These are phyloP conservation scores for Fusarium citri DNA, from an alignment of 2,329 filamentous ascomycete genomes.

Conservation along the genomic window DNA sequence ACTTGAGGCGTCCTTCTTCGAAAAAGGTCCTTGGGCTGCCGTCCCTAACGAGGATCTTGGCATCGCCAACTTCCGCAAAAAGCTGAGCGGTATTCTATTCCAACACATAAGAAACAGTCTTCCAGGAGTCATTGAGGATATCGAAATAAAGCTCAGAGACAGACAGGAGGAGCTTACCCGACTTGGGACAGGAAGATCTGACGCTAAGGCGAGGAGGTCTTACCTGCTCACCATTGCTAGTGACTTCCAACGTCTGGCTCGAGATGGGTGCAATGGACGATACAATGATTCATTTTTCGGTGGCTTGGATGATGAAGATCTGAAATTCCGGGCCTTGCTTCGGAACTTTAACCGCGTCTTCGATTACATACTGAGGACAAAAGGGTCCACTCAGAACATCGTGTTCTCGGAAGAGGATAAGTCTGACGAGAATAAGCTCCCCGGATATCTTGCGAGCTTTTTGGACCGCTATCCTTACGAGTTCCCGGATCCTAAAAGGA, in stretches of 20 bases:
- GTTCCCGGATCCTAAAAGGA: constrained; percentile 43
- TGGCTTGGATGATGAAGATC: constrained; percentile 11
- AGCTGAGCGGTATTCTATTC: not conserved
- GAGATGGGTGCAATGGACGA: constrained; percentile 46
- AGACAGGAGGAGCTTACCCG: constrained; percentile 10
- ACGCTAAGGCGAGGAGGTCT: constrained; percentile 43
- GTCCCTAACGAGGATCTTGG: constrained; percentile 17
- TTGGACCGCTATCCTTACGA: constrained; percentile 45
- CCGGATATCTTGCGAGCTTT: constrained; percentile 48
- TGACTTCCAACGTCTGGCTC: constrained; percentile 50
- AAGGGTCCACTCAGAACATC: constrained; percentile 42
- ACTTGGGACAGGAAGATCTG: constrained; percentile 16
- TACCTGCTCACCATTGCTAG: constrained; percentile 53
- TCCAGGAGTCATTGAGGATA: constrained; percentile 34
- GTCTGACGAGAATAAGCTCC: not conserved
- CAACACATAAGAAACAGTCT: not conserved
- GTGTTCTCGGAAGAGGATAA: not conserved
- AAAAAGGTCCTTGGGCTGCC: constrained; percentile 43
- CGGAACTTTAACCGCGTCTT: constrained; percentile 49
- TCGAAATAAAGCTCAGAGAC: constrained; percentile 41
- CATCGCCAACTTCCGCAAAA: not conserved
- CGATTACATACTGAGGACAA: constrained; percentile 42
- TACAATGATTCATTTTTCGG: constrained; percentile 55
- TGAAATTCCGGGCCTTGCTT: constrained; percentile 49
- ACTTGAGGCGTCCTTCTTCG: constrained; percentile 50